phyloP scores from a whole-genome alignment of 306 rosid species.

The Prunus kanzakura region DNA sequence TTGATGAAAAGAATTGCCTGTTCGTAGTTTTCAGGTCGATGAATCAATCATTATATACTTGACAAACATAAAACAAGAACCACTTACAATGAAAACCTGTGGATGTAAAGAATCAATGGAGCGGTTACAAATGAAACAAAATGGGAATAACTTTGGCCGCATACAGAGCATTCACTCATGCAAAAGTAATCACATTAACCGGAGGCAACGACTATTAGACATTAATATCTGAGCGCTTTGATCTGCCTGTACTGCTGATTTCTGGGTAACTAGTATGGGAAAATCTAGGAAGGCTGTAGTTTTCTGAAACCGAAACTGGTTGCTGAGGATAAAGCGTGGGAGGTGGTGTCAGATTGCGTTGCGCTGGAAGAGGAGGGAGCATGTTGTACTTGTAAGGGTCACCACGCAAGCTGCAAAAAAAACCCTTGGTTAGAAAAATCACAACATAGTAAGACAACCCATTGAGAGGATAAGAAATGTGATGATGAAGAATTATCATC shows the following conservation, averaged over 20 bases:
- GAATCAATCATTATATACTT: conserved; percentile 20
- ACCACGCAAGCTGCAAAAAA: conserved; percentile 41
- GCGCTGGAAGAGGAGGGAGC: conserved; percentile 96
- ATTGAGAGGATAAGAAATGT: not conserved
- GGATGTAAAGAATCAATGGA: conserved; percentile 27
- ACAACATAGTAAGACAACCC: not conserved
- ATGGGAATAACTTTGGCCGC: not conserved
- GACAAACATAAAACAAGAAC: not conserved
- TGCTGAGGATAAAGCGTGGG: conserved; percentile 98
- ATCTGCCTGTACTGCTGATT: conserved; percentile 46
- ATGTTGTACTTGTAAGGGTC: conserved; percentile 71
- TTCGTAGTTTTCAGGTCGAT: conserved; percentile 6
- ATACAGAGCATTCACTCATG: not conserved
- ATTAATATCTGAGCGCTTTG: conserved; percentile 89
- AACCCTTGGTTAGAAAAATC: not conserved
- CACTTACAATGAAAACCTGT: conserved; percentile 16
- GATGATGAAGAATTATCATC: not conserved
- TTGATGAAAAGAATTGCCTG: conserved; percentile 22
- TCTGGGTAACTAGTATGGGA: conserved; percentile 57
- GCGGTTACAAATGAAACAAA: conserved; percentile 11
- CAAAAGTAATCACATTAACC: not conserved
- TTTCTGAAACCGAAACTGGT: conserved; percentile 78
- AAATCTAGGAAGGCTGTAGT: conserved; percentile 70
- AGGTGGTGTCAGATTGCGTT: conserved; percentile 89
- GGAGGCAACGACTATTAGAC: conserved; percentile 36